phyloP scores from a whole-genome alignment of 352 stramenopile species.

The Pythium phragmitis region DNA sequence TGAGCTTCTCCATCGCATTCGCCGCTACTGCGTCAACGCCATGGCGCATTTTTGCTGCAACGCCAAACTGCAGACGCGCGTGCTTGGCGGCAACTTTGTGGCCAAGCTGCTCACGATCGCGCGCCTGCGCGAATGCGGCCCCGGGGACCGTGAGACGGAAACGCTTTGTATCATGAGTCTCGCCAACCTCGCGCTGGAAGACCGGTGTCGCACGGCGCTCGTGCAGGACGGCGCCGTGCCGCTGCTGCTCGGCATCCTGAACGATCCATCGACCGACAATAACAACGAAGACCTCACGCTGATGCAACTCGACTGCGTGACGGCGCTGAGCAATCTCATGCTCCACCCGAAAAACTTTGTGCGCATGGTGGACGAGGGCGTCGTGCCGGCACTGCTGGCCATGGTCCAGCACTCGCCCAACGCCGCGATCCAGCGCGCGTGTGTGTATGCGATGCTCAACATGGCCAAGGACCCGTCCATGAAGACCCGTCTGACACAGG shows the following conservation, averaged over 20 bases:
- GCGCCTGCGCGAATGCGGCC: not conserved
- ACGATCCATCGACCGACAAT: conserved; percentile 5
- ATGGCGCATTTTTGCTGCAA: conserved; percentile 79
- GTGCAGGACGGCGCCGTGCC: conserved; percentile 63
- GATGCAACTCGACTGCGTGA: conserved; percentile 79
- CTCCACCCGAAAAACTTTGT: conserved; percentile 79
- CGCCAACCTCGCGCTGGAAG: conserved; percentile 73
- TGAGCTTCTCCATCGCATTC: conserved; percentile 17
- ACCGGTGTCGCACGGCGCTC: conserved; percentile 56
- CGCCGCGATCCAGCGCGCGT: conserved; percentile 72
- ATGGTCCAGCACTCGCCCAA: conserved; percentile 49
- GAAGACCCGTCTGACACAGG: conserved; percentile 63
- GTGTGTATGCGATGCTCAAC: conserved; percentile 75
- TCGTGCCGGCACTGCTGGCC: conserved; percentile 64
- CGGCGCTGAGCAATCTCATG: conserved; percentile 79
- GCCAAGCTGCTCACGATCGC: conserved; percentile 49
- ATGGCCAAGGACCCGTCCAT: conserved; percentile 68
- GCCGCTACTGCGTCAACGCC: conserved; percentile 55
- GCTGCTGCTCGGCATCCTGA: conserved; percentile 53
- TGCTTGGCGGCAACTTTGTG: conserved; percentile 57
- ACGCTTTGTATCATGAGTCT: conserved; percentile 63
- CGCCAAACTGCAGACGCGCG: conserved; percentile 53
- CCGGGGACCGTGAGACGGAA: conserved; percentile 57
- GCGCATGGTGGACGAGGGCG: conserved; percentile 72
- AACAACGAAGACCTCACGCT: conserved; percentile 31